Evolutionary conservation across 2,329 filamentous ascomycete genomes (phyloP).

Genomic region (Ploettnerulaceae sp.): DNA sequence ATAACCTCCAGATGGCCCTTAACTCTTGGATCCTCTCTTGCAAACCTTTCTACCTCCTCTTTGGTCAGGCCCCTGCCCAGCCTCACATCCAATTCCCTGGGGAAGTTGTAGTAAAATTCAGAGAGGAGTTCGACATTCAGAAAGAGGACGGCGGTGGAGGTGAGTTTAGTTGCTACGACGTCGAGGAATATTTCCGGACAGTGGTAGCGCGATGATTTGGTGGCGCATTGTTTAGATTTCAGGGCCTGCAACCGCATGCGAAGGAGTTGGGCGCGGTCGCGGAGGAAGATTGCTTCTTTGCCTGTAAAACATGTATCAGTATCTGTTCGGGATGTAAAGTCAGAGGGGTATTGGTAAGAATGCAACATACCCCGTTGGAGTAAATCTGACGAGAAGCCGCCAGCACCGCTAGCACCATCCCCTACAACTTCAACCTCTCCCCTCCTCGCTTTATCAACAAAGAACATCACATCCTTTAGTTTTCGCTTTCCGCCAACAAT

Average conservation of each 20-base stretch:
- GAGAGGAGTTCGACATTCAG: constrained; percentile 93
- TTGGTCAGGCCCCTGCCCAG: constrained; percentile 76
- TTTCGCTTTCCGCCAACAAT: constrained; percentile 77
- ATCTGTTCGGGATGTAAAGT: neutral
- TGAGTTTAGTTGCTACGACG: constrained; percentile 90
- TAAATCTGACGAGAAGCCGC: constrained; percentile 85
- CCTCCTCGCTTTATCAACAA: constrained; percentile 84
- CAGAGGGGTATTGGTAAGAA: no score
- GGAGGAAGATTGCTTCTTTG: constrained; percentile 88
- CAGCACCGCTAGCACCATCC: constrained; percentile 76
- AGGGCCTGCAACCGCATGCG: constrained; percentile 84
- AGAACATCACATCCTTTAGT: constrained; percentile 81
- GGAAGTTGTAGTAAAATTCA: constrained; percentile 98
- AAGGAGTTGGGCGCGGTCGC: constrained; percentile 83
- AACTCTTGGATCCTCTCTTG: constrained; percentile 88
- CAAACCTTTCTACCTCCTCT: constrained; percentile 82
- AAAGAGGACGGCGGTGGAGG: constrained; percentile 91
- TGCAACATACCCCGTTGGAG: constrained; percentile 65
- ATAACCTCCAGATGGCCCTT: constrained; percentile 87
- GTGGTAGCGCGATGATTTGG: constrained; percentile 85
- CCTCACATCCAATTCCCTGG: constrained; percentile 80
- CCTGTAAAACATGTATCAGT: constrained; percentile 47
- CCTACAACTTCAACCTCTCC: constrained; percentile 83
- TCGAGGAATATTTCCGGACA: constrained; percentile 98
- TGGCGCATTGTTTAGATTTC: constrained; percentile 84